Percentiles rank a stretch among this genome's conserved stretches.
phyloP scores from a whole-genome alignment of 148 eudicot genomes.

The Silene uniflora region DNA sequence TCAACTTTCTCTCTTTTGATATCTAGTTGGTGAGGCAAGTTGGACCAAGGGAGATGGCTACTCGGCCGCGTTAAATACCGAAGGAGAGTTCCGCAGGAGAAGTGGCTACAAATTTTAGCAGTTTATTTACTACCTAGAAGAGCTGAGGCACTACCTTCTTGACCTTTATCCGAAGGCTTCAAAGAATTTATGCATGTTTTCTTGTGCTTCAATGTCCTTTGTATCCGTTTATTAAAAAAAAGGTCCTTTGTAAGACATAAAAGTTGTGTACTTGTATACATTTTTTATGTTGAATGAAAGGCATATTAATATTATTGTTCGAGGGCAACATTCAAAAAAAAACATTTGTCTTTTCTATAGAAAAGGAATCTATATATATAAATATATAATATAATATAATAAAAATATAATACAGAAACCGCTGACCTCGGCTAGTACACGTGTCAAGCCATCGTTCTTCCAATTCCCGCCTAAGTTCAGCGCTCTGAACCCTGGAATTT shows the following conservation, averaged over 20 bases:
- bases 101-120: neutral
- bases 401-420: too few relatives aligned
- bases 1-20: neutral
- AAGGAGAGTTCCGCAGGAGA: neutral
- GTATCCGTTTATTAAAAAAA: too few relatives aligned
- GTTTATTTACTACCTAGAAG: conserved; percentile 6
- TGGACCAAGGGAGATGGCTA: conserved; percentile 62
- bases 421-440: too few relatives aligned
- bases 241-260: conserved; percentile 23
- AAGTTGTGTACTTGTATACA: conserved; percentile 13
- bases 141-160: conserved; percentile 2
- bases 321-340: neutral
- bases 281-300: conserved; percentile 17
- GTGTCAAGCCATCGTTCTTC: too few relatives aligned
- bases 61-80: conserved; percentile 33
- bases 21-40: conserved; percentile 66
- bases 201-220: conserved; percentile 8
- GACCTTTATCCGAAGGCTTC: conserved; percentile 8
- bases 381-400: too few relatives aligned
- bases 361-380: too few relatives aligned
- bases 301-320: conserved; percentile 2
- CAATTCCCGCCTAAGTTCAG: too few relatives aligned
- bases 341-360: neutral
- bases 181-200: conserved; percentile 15
- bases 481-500: too few relatives aligned